These are phyloP conservation scores for Marchantia paleacea DNA, from an alignment of 225 moss, liverwort and hornwort species.

Conservation along the genomic window DNA sequence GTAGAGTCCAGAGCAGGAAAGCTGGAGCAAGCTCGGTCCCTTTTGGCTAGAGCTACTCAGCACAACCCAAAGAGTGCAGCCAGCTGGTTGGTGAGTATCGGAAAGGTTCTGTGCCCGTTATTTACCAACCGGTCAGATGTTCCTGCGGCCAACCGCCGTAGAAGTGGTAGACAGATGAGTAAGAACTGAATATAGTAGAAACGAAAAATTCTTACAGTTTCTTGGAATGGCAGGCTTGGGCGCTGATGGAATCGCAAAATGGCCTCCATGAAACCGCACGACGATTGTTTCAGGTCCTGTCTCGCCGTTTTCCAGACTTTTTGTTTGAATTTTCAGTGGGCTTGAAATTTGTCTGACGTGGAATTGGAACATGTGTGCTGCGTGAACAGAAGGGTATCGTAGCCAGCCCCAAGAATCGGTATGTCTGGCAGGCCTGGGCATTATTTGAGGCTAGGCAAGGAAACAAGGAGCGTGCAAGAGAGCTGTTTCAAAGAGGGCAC, in stretches of 20 bases:
- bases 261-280: conserved; percentile 63
- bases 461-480: conserved; percentile 78
- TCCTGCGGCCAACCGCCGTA: not conserved
- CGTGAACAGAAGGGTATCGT: conserved; percentile 76
- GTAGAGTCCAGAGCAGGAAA: conserved; percentile 70
- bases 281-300: conserved; percentile 78
- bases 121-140: not conserved
- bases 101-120: not conserved
- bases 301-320: not conserved
- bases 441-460: conserved; percentile 90
- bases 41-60: conserved; percentile 69
- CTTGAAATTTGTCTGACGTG: conserved; percentile 3
- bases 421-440: conserved; percentile 98
- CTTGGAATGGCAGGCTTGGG: conserved; percentile 72
- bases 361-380: conserved; percentile 3
- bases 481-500: conserved; percentile 83
- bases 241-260: conserved; percentile 79
- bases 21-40: conserved; percentile 71
- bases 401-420: conserved; percentile 96
- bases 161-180: not conserved
- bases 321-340: not conserved
- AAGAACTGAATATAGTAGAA: not conserved
- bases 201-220: not conserved
- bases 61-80: conserved; percentile 87
- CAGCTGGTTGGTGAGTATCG: conserved; percentile 79